Evolutionary conservation across 176 grass and related monocot genomes (phyloP).

Genomic region (Saccharum officinarum): DNA sequence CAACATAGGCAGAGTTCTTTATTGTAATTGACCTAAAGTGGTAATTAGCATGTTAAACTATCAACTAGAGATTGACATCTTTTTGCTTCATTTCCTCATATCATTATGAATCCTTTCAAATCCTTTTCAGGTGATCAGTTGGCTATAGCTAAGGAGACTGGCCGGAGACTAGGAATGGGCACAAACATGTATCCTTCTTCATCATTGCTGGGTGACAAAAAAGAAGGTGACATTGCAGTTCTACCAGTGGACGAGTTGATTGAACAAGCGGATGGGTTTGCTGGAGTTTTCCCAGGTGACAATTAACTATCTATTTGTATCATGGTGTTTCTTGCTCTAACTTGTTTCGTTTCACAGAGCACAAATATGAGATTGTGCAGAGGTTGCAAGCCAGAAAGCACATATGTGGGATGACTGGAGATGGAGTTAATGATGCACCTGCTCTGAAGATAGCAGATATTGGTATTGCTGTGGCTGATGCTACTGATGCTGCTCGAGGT

Average conservation of each 20-base stretch:
- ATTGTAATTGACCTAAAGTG: slow-evolving; percentile 8
- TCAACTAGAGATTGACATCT: not conserved
- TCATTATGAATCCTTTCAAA: slow-evolving; percentile 19
- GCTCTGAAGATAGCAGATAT: slow-evolving; percentile 62
- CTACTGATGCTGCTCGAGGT: slow-evolving; percentile 61
- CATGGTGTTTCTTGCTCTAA: slow-evolving; percentile 22
- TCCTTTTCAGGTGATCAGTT: slow-evolving; percentile 62
- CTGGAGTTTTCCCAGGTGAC: slow-evolving; percentile 60
- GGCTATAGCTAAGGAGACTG: slow-evolving; percentile 70
- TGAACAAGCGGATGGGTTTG: slow-evolving; percentile 64
- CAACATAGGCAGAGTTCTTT: too few relatives aligned
- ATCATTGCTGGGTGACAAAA: slow-evolving; percentile 52
- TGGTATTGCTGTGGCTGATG: slow-evolving; percentile 66
- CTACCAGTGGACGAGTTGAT: slow-evolving; percentile 57
- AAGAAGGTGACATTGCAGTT: slow-evolving; percentile 52
- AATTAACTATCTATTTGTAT: slow-evolving; percentile 17
- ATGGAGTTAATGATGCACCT: slow-evolving; percentile 68
- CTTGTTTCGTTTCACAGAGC: slow-evolving; percentile 43
- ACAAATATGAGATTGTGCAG: slow-evolving; percentile 68
- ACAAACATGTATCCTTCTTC: slow-evolving; percentile 70
- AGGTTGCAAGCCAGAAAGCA: slow-evolving; percentile 66
- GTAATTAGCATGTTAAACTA: not conserved
- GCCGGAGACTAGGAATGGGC: slow-evolving; percentile 62
- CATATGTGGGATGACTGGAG: slow-evolving; percentile 71
- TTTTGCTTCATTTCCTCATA: not conserved